These are phyloP conservation scores for Heliophila coronopifolia DNA, from an alignment of 441 rosid species.

Conservation along the genomic window DNA sequence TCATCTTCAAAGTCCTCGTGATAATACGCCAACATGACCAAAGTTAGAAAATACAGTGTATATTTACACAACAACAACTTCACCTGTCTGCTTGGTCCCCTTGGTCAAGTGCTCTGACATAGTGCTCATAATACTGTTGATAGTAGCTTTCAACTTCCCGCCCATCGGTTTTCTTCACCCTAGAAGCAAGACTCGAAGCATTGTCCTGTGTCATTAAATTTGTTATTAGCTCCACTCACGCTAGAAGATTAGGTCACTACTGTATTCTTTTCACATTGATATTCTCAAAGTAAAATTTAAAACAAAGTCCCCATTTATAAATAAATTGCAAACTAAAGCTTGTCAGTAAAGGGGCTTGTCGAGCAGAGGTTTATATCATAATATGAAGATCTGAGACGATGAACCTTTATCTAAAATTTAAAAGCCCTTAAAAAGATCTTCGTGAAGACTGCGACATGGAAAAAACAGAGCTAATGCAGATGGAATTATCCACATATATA, in stretches of 20 bases:
- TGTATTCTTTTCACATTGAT: neutral
- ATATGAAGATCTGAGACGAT: neutral
- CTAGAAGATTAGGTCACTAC: neutral
- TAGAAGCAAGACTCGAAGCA: constrained; percentile 90
- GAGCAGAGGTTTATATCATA: neutral
- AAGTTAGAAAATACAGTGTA: neutral
- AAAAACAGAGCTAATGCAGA: neutral
- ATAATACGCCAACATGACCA: neutral
- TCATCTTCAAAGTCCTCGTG: neutral
- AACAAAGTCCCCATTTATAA: neutral
- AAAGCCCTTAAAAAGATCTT: neutral
- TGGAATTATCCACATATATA: neutral
- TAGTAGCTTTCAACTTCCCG: constrained; percentile 93
- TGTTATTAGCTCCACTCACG: constrained; percentile 19
- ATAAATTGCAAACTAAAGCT: constrained; percentile 4
- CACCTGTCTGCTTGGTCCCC: constrained; percentile 98
- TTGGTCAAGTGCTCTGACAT: constrained; percentile 82
- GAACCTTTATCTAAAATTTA: neutral
- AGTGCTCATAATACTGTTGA: constrained; percentile 86
- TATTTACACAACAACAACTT: constrained; percentile 4
- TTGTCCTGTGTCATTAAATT: constrained; percentile 48
- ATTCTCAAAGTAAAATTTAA: neutral
- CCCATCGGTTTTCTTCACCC: constrained; percentile 89
- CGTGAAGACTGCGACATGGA: neutral
- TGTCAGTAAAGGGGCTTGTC: neutral